These are phyloP conservation scores for Silene conica DNA, from an alignment of 148 eudicot species.

Conservation along the genomic window DNA sequence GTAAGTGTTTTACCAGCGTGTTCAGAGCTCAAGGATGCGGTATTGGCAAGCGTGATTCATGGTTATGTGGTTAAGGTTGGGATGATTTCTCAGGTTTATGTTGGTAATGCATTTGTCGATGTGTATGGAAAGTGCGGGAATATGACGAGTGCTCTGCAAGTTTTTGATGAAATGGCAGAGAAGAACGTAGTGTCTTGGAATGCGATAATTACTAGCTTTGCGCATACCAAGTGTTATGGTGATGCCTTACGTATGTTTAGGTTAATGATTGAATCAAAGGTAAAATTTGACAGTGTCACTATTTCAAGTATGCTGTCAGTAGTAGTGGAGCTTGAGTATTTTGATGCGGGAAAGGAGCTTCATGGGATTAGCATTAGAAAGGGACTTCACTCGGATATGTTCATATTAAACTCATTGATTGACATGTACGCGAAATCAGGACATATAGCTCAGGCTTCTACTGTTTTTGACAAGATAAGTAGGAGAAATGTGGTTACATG, in stretches of 20 bases:
- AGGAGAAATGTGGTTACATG: constrained; percentile 55
- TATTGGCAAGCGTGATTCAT: constrained; percentile 37
- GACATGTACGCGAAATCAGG: constrained; percentile 70
- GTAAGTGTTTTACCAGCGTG: constrained; percentile 65
- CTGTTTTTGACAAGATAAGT: constrained; percentile 37
- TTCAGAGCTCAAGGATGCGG: constrained; percentile 40
- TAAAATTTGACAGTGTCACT: constrained; percentile 41
- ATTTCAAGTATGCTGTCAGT: constrained; percentile 56
- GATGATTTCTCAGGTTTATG: constrained; percentile 30
- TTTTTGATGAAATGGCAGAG: constrained; percentile 42
- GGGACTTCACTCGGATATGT: constrained; percentile 51
- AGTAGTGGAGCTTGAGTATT: constrained; percentile 45
- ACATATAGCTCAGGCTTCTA: constrained; percentile 34
- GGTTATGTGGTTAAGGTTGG: constrained; percentile 57
- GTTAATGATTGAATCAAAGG: constrained; percentile 39
- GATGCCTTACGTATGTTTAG: constrained; percentile 45
- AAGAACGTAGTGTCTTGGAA: constrained; percentile 70
- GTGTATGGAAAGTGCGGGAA: constrained; percentile 62
- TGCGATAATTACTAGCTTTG: constrained; percentile 49
- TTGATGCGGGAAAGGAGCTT: constrained; percentile 48
- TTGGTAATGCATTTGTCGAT: constrained; percentile 54
- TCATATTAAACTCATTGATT: constrained; percentile 56
- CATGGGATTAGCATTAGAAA: constrained; percentile 49
- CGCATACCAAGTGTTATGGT: constrained; percentile 28
- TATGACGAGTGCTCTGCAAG: constrained; percentile 24